Evolutionary conservation across 371 early-diverging fungal species (phyloP).

Genomic region (Syncephalastrum racemosum): DNA sequence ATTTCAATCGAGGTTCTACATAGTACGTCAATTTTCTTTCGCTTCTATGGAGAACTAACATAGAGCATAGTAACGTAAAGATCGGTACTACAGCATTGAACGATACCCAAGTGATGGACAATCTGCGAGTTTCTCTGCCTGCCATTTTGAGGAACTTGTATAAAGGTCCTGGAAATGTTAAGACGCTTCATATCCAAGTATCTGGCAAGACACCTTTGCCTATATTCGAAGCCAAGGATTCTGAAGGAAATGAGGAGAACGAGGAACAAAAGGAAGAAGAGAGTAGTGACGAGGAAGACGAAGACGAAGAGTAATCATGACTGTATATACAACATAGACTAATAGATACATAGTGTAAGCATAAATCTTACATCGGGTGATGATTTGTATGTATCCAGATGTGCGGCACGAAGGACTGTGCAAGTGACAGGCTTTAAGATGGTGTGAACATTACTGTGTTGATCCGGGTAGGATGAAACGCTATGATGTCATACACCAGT

Average conservation of each 20-base stretch:
- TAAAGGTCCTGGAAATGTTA: slow-evolving; percentile 76
- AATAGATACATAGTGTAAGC: too few relatives aligned
- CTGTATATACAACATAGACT: background rate
- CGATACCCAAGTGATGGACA: slow-evolving; percentile 68
- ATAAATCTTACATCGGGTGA: background rate
- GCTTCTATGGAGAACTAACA: background rate
- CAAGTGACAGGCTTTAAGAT: too few relatives aligned
- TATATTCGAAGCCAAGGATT: slow-evolving; percentile 52
- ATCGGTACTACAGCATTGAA: slow-evolving; percentile 67
- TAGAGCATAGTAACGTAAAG: slow-evolving; percentile 58
- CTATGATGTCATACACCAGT: too few relatives aligned
- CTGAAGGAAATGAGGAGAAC: slow-evolving; percentile 29
- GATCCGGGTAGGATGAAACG: too few relatives aligned
- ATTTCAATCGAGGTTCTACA: slow-evolving; percentile 69
- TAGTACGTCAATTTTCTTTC: slow-evolving; percentile 37
- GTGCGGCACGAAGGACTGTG: too few relatives aligned
- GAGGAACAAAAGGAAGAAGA: slow-evolving; percentile 24
- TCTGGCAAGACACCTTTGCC: slow-evolving; percentile 79
- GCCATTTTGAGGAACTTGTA: slow-evolving; percentile 63
- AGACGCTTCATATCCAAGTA: slow-evolving; percentile 79
- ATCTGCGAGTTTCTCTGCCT: slow-evolving; percentile 65
- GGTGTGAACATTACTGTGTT: too few relatives aligned
- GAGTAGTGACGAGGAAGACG: slow-evolving; percentile 10
- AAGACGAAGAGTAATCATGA: slow-evolving; percentile 3
- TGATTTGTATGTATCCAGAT: too few relatives aligned